Base-by-base conservation (phyloP, 2,329 filamentous ascomycete species). In the Falciphora oryzae region DNA sequence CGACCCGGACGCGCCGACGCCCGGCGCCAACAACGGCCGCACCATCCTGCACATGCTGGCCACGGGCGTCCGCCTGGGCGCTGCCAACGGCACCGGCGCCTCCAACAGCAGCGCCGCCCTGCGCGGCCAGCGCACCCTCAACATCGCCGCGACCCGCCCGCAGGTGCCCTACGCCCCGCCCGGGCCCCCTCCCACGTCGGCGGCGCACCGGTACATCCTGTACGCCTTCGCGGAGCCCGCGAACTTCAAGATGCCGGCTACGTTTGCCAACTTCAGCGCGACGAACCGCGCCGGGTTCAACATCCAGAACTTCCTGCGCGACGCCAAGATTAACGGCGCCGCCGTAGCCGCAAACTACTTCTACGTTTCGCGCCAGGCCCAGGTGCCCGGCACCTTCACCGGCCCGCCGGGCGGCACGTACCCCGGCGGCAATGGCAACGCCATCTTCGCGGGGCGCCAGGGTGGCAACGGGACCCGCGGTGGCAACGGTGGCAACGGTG, bases 31-130 rank as follows among this genome's bases (percentile, higher is more conserved):
- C 4, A 60, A 16, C 53, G 27, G 56, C 56, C 64, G 62, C 56
- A 65, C 61, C 60, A 65, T 67, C 62, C 66, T 67, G 22, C 66
- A 67, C 64, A 65, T 64, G 64, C 44, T 67, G 44, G 60, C 63
- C 29, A 61, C 63, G 38, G 64, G 63, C 32, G 61, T 61, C 53
- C 28, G 25, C 25, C n/a, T 28, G 57, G 11, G 13, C 14, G 32
- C 61, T 0, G 63, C 50, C 29, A 44, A 64, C 22, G 32, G 27
- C 64, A 1, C 22, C n/a, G 31, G 18, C 53, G 56, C 62, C 28
- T 50, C 60, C 25, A 61, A 61, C 60, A 61, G 60, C 35, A 61
- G 31, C 5, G 57, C 35, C 18, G 58, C 57, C 63, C 44, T 59
- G 38, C 29, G 59, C 13, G 60, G 59, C 27, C 65, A 66, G 59